phyloP scores from a whole-genome alignment of 768 basidiomycete genomes.

The Punctularia strigosozonata region DNA sequence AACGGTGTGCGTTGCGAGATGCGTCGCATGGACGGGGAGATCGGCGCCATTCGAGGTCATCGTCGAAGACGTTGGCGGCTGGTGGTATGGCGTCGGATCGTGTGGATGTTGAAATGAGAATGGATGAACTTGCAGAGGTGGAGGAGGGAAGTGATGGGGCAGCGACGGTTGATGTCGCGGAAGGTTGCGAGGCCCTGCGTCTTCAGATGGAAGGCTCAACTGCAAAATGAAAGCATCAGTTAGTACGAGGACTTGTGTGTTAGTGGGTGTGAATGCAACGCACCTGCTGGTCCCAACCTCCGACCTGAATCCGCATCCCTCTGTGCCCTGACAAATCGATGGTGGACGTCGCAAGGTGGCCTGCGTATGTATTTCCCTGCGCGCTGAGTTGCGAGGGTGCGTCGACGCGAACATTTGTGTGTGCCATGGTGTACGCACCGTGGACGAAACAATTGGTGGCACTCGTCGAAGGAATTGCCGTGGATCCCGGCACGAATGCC shows the following conservation, averaged over 20 bases:
- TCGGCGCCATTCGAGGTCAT: background rate
- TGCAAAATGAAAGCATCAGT: no score
- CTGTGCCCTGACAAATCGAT: constrained; percentile 1
- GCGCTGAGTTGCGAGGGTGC: background rate
- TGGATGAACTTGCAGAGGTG: background rate
- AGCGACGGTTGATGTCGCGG: constrained; percentile 1
- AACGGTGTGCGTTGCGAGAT: background rate
- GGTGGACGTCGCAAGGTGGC: background rate
- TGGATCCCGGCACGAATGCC: background rate
- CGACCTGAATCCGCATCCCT: no score
- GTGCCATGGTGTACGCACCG: background rate
- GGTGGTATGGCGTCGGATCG: background rate
- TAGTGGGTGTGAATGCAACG: no score
- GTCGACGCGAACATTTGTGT: background rate
- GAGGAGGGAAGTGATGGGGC: constrained; percentile 4
- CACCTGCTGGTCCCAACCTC: no score
- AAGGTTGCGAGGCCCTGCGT: constrained; percentile 4
- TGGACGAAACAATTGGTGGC: background rate
- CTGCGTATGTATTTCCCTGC: background rate
- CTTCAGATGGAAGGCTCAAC: no score
- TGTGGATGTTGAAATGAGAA: constrained; percentile 1
- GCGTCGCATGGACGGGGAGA: background rate
- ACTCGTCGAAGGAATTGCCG: background rate
- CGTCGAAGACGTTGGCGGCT: background rate
- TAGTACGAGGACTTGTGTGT: no score